Conservation (phyloP, 805 yeast genomes). For the Kuraishia capsulata region DNA sequence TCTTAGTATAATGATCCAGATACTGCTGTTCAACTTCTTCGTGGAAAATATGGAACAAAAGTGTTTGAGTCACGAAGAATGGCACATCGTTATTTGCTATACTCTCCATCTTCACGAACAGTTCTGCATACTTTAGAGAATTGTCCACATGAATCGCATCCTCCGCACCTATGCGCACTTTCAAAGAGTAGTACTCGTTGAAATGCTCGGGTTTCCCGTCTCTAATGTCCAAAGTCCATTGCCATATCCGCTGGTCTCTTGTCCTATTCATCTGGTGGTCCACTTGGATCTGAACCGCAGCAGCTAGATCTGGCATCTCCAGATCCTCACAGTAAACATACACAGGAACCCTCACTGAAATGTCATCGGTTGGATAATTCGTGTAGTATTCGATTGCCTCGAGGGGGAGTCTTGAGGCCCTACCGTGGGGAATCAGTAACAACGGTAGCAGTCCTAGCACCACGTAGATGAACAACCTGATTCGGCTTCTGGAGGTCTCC, state of each 20-base stretch:
- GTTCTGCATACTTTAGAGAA: background rate
- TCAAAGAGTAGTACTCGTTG: background rate
- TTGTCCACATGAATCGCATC: slow-evolving; percentile 3
- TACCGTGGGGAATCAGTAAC: background rate
- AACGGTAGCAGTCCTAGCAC: too few relatives aligned
- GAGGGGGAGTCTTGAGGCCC: background rate
- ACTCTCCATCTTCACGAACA: slow-evolving; percentile 17
- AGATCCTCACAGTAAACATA: slow-evolving; percentile 31
- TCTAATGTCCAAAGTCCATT: slow-evolving; percentile 1
- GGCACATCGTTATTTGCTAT: slow-evolving; percentile 56
- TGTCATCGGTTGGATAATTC: slow-evolving; percentile 24
- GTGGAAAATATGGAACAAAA: slow-evolving; percentile 34
- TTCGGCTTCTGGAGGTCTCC: too few relatives aligned
- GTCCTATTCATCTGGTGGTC: slow-evolving; percentile 22
- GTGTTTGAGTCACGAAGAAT: slow-evolving; percentile 44
- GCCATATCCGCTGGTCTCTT: background rate
- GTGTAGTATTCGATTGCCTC: slow-evolving; percentile 3
- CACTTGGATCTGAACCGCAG: slow-evolving; percentile 30
- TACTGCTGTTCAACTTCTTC: slow-evolving; percentile 24
- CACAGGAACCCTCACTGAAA: slow-evolving; percentile 28
- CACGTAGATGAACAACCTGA: too few relatives aligned
- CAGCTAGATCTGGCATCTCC: slow-evolving; percentile 32
- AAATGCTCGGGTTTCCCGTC: background rate
- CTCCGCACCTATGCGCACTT: slow-evolving; percentile 2
- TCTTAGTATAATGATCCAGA: slow-evolving; percentile 1